phyloP scores from a whole-genome alignment of 2,329 filamentous ascomycete species.

The Exophiala sideris region DNA sequence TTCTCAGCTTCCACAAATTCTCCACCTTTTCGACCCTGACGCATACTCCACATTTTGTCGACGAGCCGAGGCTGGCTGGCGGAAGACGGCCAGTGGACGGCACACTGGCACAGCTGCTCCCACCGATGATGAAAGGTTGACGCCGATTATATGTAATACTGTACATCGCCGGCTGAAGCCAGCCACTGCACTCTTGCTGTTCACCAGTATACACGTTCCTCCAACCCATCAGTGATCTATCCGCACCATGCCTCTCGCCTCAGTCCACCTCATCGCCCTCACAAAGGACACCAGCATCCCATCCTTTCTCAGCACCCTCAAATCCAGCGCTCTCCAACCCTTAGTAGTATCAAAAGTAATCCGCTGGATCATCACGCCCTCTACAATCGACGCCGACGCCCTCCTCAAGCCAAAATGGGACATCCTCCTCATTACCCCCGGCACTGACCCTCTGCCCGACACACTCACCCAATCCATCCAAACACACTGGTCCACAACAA shows the following conservation, averaged over 20 bases:
- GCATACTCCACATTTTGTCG: not conserved
- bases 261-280: slow-evolving; percentile 36
- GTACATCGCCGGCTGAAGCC: not conserved
- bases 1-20: not conserved
- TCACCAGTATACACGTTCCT: no score
- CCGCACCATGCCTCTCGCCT: slow-evolving; percentile 35
- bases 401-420: slow-evolving; percentile 35
- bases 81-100: not conserved
- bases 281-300: slow-evolving; percentile 25
- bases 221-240: no score
- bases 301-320: slow-evolving; percentile 32
- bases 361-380: slow-evolving; percentile 37
- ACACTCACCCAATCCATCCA: slow-evolving; percentile 18
- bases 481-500: slow-evolving; percentile 33
- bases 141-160: not conserved
- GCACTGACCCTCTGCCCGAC: slow-evolving; percentile 25
- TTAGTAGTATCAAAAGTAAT: slow-evolving; percentile 37
- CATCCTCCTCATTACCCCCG: slow-evolving; percentile 36
- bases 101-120: no score
- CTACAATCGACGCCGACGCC: slow-evolving; percentile 30
- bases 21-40: not conserved
- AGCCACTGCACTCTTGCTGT: not conserved
- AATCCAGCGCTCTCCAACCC: slow-evolving; percentile 29
- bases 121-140: not conserved
- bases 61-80: not conserved